Percentiles rank a stretch among this genome's conserved stretches.
Evolutionary conservation across 2,329 filamentous ascomycete species (phyloP).

Genomic region (Cladosporium cucumerinum): DNA sequence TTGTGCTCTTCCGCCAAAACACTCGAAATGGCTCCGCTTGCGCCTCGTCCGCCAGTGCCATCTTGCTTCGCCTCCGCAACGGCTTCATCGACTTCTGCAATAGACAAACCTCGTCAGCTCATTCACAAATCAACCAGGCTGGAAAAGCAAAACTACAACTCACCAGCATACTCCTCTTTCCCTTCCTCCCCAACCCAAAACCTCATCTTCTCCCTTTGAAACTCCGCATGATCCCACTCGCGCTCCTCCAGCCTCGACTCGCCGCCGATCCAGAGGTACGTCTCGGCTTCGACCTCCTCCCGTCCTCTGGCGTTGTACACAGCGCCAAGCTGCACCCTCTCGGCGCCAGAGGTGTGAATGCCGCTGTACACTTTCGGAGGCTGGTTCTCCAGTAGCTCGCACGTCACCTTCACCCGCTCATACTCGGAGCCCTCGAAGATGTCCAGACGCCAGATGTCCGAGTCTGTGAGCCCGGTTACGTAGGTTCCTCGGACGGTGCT

Average conservation of each 20-base stretch:
- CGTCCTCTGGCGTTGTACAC: slow-evolving; percentile 25
- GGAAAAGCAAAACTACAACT: slow-evolving; percentile 18
- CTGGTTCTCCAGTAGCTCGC: slow-evolving; percentile 9
- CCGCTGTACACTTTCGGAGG: background rate
- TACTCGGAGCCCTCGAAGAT: slow-evolving; percentile 80
- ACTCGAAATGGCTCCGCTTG: slow-evolving; percentile 40
- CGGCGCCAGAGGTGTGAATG: background rate
- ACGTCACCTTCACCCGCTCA: slow-evolving; percentile 46
- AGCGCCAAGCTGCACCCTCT: background rate
- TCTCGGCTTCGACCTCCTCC: slow-evolving; percentile 45
- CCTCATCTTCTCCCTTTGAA: slow-evolving; percentile 69
- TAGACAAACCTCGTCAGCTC: slow-evolving; percentile 2
- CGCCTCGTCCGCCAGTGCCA: slow-evolving; percentile 45
- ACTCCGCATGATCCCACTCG: slow-evolving; percentile 88
- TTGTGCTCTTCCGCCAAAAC: slow-evolving; percentile 34
- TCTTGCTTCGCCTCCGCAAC: slow-evolving; percentile 36
- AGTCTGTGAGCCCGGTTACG: slow-evolving; percentile 73
- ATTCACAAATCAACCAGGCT: background rate
- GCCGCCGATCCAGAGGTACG: slow-evolving; percentile 51
- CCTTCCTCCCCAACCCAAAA: slow-evolving; percentile 53
- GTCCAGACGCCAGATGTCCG: slow-evolving; percentile 73
- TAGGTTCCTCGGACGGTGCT: slow-evolving; percentile 69
- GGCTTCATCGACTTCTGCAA: slow-evolving; percentile 45
- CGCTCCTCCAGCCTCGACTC: slow-evolving; percentile 57
- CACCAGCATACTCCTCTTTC: slow-evolving; percentile 47